phyloP scores from a whole-genome alignment of 2,329 filamentous ascomycete species.

The Aspergillus sp. region DNA sequence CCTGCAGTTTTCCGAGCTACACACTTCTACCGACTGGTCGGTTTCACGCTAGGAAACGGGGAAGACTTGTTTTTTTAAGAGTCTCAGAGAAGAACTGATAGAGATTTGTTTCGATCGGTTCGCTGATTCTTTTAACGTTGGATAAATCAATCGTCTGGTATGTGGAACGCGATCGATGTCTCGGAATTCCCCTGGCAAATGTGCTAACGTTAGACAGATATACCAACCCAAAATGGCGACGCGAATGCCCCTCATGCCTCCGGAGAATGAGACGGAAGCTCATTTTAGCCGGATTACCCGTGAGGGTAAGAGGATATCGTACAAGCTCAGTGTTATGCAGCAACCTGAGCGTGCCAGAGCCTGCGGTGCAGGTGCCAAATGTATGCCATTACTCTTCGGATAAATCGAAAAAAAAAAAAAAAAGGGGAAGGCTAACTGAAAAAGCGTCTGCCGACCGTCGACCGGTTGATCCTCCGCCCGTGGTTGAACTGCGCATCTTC shows the following conservation, averaged over 20 bases:
- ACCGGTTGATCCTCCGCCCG: slow-evolving; percentile 88
- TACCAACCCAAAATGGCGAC: slow-evolving; percentile 35
- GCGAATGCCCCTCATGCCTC: slow-evolving; percentile 30
- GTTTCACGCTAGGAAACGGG: background rate
- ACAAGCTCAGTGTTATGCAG: slow-evolving; percentile 79
- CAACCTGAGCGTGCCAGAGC: slow-evolving; percentile 91
- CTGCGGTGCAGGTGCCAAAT: slow-evolving; percentile 92
- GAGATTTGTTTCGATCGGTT: background rate
- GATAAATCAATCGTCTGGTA: background rate
- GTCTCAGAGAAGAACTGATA: no score
- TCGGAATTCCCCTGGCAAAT: background rate
- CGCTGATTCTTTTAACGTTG: background rate
- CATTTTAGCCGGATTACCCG: slow-evolving; percentile 56
- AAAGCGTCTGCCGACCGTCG: slow-evolving; percentile 78
- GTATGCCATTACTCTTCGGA: slow-evolving; percentile 46
- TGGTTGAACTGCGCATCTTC: slow-evolving; percentile 82
- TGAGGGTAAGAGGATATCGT: slow-evolving; percentile 70
- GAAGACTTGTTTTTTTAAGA: background rate
- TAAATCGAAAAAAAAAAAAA: background rate
- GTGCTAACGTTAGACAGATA: background rate
- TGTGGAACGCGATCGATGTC: background rate
- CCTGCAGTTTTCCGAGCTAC: background rate
- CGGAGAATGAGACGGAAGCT: slow-evolving; percentile 50
- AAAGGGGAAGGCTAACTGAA: slow-evolving; percentile 1
- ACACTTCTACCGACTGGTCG: background rate